Evolutionary conservation across 768 basidiomycete species (phyloP), one percentile per base, ranked within the genome.

Genomic region (Lentinula boryana): DNA sequence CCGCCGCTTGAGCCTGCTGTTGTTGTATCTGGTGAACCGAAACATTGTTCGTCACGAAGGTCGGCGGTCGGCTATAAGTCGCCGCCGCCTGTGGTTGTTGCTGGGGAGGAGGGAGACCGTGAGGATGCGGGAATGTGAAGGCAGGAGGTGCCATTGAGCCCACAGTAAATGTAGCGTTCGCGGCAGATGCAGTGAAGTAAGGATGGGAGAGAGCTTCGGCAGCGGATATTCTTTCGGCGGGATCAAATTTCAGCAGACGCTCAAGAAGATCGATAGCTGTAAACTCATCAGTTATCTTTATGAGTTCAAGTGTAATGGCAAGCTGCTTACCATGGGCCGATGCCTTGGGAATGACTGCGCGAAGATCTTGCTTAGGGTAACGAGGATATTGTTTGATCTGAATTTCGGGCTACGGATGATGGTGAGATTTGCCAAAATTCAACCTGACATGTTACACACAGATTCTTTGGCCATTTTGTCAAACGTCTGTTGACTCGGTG

Each of bases 201-300:
- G 93, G 91, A 67, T 99, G 97, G 7, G 82, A 84, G 60, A 98
- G 83, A 0, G 96, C 95, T 49, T 98, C 91, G 9, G 88, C 86
- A 27, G 96, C 96, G 12, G 93, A 91, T 50, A 95, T 86, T 58
- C 97, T 88, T 67, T 93, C 89, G 32, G 87, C 81, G 1, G 97
- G 97, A 69, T 98, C 97, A 69, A 98, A 99, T 68, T 98, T 95
- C 51, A 99, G 84, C 48, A 98, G 85, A 52, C 88, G 86, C 72
- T 98, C 97, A 48, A 99, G 86, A 2, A 98, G 83, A 73, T 98
- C 94, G 70, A 98, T 84, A 23, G 96, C 96, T 84, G 55, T 15
- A 79, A 65, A 33, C 31, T 54, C 50, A 59, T 62, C n/a, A 62
- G 53, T 54, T 13, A 38, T 6, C 5, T 53, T 21, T 23, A 56